A percentile compares a stretch with the other conserved stretches of the same genome.
Conservation (phyloP, 805 yeast species). For the Candida sithepensis region DNA sequence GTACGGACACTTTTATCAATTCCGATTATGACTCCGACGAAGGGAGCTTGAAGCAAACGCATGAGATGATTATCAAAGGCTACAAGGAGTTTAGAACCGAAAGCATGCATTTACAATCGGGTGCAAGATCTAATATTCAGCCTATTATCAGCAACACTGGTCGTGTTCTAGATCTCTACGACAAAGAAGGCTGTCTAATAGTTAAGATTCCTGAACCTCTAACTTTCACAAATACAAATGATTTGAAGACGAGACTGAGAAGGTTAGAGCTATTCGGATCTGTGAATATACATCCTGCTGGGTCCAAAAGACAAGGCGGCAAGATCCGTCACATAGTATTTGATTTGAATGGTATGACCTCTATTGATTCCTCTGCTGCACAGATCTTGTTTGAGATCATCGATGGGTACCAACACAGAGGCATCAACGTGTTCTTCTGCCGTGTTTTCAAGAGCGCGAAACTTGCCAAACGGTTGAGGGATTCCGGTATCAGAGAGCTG, state of each 20-base stretch:
- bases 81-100: slow-evolving; percentile 23
- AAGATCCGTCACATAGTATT: slow-evolving; percentile 57
- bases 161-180: slow-evolving; percentile 11
- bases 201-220: slow-evolving; percentile 85
- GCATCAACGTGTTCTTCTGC: slow-evolving; percentile 56
- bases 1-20: slow-evolving; percentile 59
- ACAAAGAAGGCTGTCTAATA: slow-evolving; percentile 68
- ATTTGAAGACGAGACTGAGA: slow-evolving; percentile 59
- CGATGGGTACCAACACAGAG: slow-evolving; percentile 47
- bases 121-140: not conserved
- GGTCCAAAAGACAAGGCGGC: slow-evolving; percentile 29
- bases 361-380: slow-evolving; percentile 75
- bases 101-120: not conserved
- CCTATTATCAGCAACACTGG: not conserved
- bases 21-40: slow-evolving; percentile 51
- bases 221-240: slow-evolving; percentile 82
- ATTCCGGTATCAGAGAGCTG: slow-evolving; percentile 52
- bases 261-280: slow-evolving; percentile 79
- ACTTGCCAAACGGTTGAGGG: slow-evolving; percentile 46
- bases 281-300: slow-evolving; percentile 68
- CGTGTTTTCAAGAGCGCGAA: slow-evolving; percentile 48
- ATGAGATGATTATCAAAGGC: slow-evolving; percentile 22
- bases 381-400: slow-evolving; percentile 67
- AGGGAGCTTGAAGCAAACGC: not conserved
- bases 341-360: slow-evolving; percentile 79